Base-by-base conservation (phyloP, 1,284 basidiomycete genomes). In the Ganoderma multipileum region DNA sequence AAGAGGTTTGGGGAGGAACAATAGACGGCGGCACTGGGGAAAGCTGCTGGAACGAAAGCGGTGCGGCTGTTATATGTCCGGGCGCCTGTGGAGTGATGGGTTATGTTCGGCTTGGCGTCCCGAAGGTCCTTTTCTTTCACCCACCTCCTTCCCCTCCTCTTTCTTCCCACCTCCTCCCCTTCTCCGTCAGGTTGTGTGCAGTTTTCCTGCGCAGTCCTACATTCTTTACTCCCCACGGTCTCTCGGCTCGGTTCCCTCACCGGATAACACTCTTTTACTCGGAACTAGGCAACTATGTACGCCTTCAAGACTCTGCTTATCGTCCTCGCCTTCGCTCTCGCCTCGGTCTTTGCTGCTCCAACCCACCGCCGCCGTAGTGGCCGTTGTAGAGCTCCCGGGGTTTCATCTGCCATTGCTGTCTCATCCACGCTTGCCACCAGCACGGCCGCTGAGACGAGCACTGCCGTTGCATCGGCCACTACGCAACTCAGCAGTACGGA, bases 261-360 rank as follows among this genome's bases (percentile, higher is more conserved):
- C 58, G 65, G 66, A 59, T 58, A 18, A 61, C 68, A 44, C 64
- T 70, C 68, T 62, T 70, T 69, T 64, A 20, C 41, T 28, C 47
- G 54, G 36, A 41, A 55, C 57, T 57, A 64, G 61, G 47, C 61
- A 65, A 67, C 41, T 67, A 76, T 77, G 76, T 69, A 72, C 68
- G 73, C 71, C 26, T 73, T 72, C 70, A 73, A 67, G 70, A 73
- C 75, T 41, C 65, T 76, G 68, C 71, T 76, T 59, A 69, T 73
- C 55, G 47, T 76, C 71, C 67, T 77, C 26, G 72, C 71, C 64
- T 55, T 75, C 63, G 57, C 67, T 57, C 64, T 73, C 61, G 67
- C 65, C 33, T 71, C 74, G 42, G 68, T 73, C 54, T 70, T 70
- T 38, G 70, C 72, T 71, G 74, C 71, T 26, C 75, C 72, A 44